Evolutionary conservation across 2,329 filamentous ascomycete species (phyloP).

Genomic region (Calycina herbarum): DNA sequence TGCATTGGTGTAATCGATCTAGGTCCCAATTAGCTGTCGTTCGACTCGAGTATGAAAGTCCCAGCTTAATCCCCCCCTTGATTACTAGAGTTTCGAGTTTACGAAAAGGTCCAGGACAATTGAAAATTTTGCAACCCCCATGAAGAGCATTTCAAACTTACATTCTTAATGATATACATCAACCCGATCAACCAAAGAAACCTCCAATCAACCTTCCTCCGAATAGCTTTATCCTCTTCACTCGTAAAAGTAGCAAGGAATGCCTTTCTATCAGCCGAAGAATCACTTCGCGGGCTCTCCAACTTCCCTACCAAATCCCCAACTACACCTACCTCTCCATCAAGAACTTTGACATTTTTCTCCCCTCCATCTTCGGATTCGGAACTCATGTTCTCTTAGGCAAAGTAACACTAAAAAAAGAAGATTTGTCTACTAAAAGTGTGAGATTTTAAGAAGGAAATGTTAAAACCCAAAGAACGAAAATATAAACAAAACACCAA

Average conservation of each 20-base stretch:
- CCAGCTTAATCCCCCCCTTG: no score
- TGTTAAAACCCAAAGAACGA: neutral
- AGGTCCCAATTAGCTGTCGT: neutral
- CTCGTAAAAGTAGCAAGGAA: constrained; percentile 43
- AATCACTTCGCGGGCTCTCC: constrained; percentile 22
- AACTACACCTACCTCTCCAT: neutral
- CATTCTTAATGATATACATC: constrained; percentile 46
- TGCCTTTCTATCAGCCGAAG: constrained; percentile 19
- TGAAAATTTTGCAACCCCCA: no score
- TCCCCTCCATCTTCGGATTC: constrained; percentile 16
- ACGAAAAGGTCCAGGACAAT: no score
- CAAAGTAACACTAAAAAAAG: neutral
- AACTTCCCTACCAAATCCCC: constrained; percentile 4
- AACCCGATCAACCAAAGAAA: constrained; percentile 43
- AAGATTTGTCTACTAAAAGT: neutral
- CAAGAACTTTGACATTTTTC: constrained; percentile 9
- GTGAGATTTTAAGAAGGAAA: no score
- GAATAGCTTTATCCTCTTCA: constrained; percentile 42
- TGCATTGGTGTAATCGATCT: constrained; percentile 44
- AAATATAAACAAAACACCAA: neutral
- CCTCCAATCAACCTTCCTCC: constrained; percentile 42
- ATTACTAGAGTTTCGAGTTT: no score
- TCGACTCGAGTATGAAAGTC: no score
- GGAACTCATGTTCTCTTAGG: neutral
- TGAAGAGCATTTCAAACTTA: constrained; percentile 18